Evolutionary conservation across 2,329 filamentous ascomycete species (phyloP).

Genomic region (Rhynchosporium graminicola): DNA sequence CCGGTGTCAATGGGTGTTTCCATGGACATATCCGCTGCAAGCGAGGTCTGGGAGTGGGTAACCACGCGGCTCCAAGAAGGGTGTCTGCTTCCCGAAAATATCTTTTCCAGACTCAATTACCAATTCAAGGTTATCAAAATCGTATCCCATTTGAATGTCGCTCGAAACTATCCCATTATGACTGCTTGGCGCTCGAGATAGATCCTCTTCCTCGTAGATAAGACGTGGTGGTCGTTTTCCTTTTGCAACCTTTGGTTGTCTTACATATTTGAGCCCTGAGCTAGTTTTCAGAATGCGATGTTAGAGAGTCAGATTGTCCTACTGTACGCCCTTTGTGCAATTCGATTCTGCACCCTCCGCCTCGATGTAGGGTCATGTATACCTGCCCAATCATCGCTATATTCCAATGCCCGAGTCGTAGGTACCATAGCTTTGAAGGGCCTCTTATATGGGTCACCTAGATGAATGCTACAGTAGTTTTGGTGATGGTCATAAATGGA

Average conservation of each 20-base stretch:
- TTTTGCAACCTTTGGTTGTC: not conserved
- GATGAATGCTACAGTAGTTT: not conserved
- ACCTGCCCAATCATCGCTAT: constrained; percentile 22
- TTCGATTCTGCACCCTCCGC: constrained; percentile 26
- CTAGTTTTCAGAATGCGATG: not conserved
- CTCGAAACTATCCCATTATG: not conserved
- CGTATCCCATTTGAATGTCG: not conserved
- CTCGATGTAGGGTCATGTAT: constrained; percentile 19
- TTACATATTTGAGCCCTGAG: not conserved
- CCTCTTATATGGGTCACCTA: not conserved
- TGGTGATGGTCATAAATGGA: not conserved
- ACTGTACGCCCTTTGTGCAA: constrained; percentile 25
- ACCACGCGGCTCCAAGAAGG: not conserved
- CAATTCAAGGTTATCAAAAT: no score
- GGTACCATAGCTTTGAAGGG: not conserved
- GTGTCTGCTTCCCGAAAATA: not conserved
- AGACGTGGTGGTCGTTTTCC: not conserved
- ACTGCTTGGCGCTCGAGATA: not conserved
- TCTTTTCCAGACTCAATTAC: no score
- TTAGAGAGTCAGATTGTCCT: not conserved
- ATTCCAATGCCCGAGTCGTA: not conserved
- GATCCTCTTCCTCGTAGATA: not conserved
- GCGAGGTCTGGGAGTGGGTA: not conserved
- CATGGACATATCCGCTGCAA: no score
- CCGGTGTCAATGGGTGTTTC: not conserved